These are phyloP conservation scores for Colletotrichum sp. DNA, from an alignment of 2,329 filamentous ascomycete species.

Conservation along the genomic window DNA sequence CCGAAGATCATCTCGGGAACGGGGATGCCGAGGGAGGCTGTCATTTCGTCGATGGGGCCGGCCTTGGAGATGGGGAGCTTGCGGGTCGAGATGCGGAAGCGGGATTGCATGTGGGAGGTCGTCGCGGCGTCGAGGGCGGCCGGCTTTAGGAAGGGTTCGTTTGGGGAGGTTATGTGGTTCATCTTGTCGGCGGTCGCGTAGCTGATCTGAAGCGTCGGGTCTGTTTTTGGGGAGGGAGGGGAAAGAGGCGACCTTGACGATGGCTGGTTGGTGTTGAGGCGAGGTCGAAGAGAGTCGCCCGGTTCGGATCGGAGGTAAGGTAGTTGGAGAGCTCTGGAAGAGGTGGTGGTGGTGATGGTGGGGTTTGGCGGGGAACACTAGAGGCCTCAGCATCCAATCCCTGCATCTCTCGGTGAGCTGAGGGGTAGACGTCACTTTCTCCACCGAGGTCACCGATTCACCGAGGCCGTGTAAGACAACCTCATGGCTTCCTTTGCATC, in stretches of 20 bases:
- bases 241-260: not conserved
- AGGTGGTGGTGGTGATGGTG: conserved; percentile 12
- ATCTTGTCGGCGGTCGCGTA: conserved; percentile 26
- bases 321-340: conserved; percentile 1
- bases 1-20: conserved; percentile 99
- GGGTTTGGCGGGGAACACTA: conserved; percentile 16
- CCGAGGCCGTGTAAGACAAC: not conserved
- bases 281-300: not conserved
- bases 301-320: conserved; percentile 12
- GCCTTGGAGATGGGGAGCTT: conserved; percentile 96
- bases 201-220: not conserved
- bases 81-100: conserved; percentile 78
- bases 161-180: conserved; percentile 44
- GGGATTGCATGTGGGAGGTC: conserved; percentile 59
- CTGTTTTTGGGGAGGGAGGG: not conserved
- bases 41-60: conserved; percentile 86
- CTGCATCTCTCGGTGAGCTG: conserved; percentile 7
- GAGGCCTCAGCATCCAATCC: not conserved
- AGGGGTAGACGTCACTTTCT: not conserved
- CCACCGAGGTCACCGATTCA: not conserved
- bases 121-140: conserved; percentile 58
- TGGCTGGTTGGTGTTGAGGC: not conserved
- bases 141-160: conserved; percentile 61
- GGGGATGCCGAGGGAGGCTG: conserved; percentile 77
- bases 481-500: not conserved